Percentiles rank a stretch among this genome's conserved stretches.
phyloP scores from a whole-genome alignment of 2,329 filamentous ascomycete species.

The Fusarium luffae region DNA sequence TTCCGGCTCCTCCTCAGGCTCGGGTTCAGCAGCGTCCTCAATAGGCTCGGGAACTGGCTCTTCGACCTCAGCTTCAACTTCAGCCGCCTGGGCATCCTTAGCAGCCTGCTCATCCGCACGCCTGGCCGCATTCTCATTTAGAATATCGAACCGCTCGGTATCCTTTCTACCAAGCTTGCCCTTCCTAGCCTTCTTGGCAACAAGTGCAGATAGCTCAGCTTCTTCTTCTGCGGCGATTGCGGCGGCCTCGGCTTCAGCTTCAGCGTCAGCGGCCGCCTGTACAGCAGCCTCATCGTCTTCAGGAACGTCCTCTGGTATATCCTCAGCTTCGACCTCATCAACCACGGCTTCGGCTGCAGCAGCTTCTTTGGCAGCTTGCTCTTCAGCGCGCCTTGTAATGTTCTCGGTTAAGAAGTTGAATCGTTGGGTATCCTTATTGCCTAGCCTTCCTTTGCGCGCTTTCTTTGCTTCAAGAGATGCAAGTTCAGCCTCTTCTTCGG shows the following conservation, averaged over 20 bases:
- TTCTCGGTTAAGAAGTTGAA: constrained; percentile 52
- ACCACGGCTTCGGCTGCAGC: constrained; percentile 43
- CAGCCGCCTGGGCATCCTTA: constrained; percentile 19
- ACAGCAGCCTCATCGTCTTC: constrained; percentile 45
- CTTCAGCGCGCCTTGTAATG: constrained; percentile 50
- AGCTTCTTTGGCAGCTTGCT: constrained; percentile 51
- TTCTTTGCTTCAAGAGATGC: constrained; percentile 60
- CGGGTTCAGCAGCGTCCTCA: constrained; percentile 32
- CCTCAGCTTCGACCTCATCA: constrained; percentile 7
- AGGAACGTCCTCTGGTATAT: constrained; percentile 20
- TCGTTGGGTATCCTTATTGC: constrained; percentile 60
- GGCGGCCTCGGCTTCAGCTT: constrained; percentile 16
- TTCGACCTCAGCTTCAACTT: constrained; percentile 7
- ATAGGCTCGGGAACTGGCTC: constrained; percentile 36
- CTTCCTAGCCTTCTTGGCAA: constrained; percentile 35
- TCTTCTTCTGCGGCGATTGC: constrained; percentile 35
- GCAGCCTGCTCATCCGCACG: constrained; percentile 32
- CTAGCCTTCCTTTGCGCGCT: constrained; percentile 59
- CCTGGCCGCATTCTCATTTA: constrained; percentile 28
- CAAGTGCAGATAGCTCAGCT: constrained; percentile 28
- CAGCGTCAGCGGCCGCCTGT: constrained; percentile 28
- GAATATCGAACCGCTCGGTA: constrained; percentile 35
- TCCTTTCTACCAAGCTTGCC: constrained; percentile 42
- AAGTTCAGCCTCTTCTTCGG: constrained; percentile 53
- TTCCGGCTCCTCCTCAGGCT: constrained; percentile 33